Conservation (phyloP, 768 basidiomycete species). For the Naganishia randhawae region DNA sequence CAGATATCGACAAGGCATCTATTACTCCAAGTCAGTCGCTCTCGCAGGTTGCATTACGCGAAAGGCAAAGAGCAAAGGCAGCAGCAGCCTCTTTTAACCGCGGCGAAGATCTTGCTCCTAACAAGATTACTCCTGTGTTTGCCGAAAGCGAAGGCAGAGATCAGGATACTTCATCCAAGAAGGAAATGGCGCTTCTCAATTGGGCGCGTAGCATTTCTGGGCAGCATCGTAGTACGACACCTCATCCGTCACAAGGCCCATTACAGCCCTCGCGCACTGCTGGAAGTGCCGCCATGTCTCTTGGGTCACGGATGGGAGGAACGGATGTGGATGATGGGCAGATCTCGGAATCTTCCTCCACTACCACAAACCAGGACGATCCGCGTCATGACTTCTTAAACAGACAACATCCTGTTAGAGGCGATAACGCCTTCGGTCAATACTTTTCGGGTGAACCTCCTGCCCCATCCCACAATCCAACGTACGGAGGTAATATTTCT, state of each 20-base stretch:
- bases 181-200: slow-evolving; percentile 18
- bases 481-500: not conserved
- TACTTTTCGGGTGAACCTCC: not conserved
- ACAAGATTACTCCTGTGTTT: not conserved
- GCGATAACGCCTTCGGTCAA: not conserved
- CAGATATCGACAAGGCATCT: slow-evolving; percentile 9
- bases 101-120: not conserved
- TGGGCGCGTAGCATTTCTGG: slow-evolving; percentile 19
- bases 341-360: slow-evolving; percentile 9
- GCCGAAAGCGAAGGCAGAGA: not conserved
- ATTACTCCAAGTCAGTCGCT: slow-evolving; percentile 25
- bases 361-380: not conserved
- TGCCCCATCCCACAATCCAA: too few relatives aligned
- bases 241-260: not conserved
- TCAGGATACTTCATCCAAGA: not conserved
- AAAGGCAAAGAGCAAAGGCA: not conserved
- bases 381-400: not conserved
- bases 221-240: not conserved
- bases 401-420: not conserved
- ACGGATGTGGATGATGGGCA: slow-evolving; percentile 22
- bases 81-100: not conserved
- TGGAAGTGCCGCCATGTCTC: not conserved
- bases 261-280: not conserved
- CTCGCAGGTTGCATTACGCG: slow-evolving; percentile 18
- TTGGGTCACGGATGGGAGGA: not conserved